Evolutionary conservation across 148 eudicot genomes (phyloP), one percentile per base, ranked within the genome.

Genomic region (Polygonum maritimum): DNA sequence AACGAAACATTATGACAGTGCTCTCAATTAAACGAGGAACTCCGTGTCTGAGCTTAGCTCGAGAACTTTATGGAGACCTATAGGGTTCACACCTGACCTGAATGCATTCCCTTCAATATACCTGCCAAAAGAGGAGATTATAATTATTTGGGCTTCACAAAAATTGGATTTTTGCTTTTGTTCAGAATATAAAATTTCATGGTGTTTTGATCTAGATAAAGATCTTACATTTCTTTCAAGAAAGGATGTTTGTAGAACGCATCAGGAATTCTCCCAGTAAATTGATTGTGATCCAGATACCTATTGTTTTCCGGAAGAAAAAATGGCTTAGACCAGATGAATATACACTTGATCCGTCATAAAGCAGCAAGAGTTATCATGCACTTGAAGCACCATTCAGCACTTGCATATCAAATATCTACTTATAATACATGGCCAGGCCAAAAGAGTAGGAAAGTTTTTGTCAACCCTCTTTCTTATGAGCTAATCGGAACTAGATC

Each of bases 251-350:
- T 94, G 76, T 95, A 95, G 87, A 95, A 95, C 69, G 88, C 88
- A 71, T 94, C 98, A 35, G 98, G 96, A 63, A 94, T 90, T 67
- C 97, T 87, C 51, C 98, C 98, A 57, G 87, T 85, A 82, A 95
- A 95, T 81, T 92, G 96, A 80, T 95, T 92, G 89, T 95, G 98
- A 90, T 94, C 98, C 86, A 94, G 74, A 80, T 92, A 94, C 87
- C 98, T 94, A 85, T 76, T 71, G 79, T 77, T 45, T 74, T 21
- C 12, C 0, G 7, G 22, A 55, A 22, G 9, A 10, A 22, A 58
- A 11, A 58, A 57, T 7, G 14, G 47, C 5, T 51, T 51, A 51
- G 16, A 60, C 60, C 2, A 60, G 15, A 26, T 60, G 69, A 31
- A 60, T 26, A 60, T 22, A 26, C 5, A 60, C 0, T 60, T 15